A percentile compares a stretch with the other conserved stretches of the same genome.
These are phyloP conservation scores for Podospora fimiseda DNA, from an alignment of 495 filamentous ascomycete species.

Conservation along the genomic window DNA sequence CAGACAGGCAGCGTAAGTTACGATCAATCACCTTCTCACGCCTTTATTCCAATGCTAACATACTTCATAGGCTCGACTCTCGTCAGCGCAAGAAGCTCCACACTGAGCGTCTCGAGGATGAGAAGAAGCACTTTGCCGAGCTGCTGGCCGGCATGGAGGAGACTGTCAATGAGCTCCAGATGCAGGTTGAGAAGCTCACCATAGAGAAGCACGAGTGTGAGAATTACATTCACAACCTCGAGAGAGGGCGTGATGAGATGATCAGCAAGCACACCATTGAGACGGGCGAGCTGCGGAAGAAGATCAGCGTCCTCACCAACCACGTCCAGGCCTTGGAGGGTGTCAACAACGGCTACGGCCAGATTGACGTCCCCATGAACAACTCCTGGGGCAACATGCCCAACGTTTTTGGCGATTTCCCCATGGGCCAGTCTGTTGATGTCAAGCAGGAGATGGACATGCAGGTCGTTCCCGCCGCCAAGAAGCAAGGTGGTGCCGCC, in stretches of 20 bases:
- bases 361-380: constrained; percentile 83
- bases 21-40: constrained; percentile 13
- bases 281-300: constrained; percentile 91
- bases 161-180: constrained; percentile 59
- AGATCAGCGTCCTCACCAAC: constrained; percentile 81
- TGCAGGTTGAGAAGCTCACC: constrained; percentile 60
- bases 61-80: constrained; percentile 69
- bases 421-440: constrained; percentile 41
- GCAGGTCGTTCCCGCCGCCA: constrained; percentile 46
- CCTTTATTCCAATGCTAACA: constrained; percentile 31
- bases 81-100: constrained; percentile 98
- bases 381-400: constrained; percentile 73
- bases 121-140: constrained; percentile 83
- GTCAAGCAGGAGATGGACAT: constrained; percentile 51
- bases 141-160: constrained; percentile 75
- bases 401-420: constrained; percentile 60
- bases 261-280: constrained; percentile 86
- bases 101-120: constrained; percentile 92
- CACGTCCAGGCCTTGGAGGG: constrained; percentile 75
- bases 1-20: constrained; percentile 86
- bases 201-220: constrained; percentile 63
- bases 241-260: constrained; percentile 86
- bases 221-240: constrained; percentile 67
- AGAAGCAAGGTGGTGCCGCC: constrained; percentile 49
- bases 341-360: constrained; percentile 58